Conservation (phyloP, 148 eudicot species). For the Cornus controversa region DNA sequence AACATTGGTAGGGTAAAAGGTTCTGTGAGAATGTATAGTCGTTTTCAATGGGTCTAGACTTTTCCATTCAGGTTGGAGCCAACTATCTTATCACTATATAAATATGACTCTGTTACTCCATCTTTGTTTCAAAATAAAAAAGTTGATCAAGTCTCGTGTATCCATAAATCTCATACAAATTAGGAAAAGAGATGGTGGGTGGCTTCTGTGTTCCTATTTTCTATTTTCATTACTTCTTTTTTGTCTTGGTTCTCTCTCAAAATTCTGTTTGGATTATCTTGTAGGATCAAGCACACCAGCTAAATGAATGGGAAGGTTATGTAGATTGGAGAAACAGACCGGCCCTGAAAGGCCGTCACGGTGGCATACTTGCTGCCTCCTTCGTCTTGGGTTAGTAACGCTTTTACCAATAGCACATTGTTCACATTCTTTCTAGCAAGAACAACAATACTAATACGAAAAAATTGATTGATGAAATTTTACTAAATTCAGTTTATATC, state of each 20-base stretch:
- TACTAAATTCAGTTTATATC: not conserved
- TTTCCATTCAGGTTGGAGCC: conserved; percentile 32
- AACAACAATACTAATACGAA: no score
- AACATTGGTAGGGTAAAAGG: conserved; percentile 22
- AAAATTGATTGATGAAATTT: not conserved
- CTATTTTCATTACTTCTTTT: not conserved
- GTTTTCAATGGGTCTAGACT: conserved; percentile 50
- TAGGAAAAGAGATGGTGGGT: conserved; percentile 40
- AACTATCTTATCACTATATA: conserved; percentile 28
- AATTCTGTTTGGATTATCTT: not conserved
- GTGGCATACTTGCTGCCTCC: conserved; percentile 68
- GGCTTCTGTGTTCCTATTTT: conserved; percentile 7
- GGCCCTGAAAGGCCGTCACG: conserved; percentile 64
- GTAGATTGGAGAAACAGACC: conserved; percentile 66
- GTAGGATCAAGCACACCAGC: conserved; percentile 42
- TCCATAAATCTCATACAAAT: not conserved
- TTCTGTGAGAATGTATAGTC: conserved; percentile 28
- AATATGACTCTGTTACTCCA: conserved; percentile 22
- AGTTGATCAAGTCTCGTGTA: conserved; percentile 2
- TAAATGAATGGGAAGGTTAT: conserved; percentile 54
- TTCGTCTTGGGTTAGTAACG: conserved; percentile 55
- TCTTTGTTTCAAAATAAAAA: conserved; percentile 3
- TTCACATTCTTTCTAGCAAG: not conserved
- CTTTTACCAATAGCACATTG: not conserved
- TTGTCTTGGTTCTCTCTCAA: not conserved